Evolutionary conservation across 2,329 filamentous ascomycete genomes (phyloP).

Genomic region (Ophiocordyceps camponoti-saundersi): DNA sequence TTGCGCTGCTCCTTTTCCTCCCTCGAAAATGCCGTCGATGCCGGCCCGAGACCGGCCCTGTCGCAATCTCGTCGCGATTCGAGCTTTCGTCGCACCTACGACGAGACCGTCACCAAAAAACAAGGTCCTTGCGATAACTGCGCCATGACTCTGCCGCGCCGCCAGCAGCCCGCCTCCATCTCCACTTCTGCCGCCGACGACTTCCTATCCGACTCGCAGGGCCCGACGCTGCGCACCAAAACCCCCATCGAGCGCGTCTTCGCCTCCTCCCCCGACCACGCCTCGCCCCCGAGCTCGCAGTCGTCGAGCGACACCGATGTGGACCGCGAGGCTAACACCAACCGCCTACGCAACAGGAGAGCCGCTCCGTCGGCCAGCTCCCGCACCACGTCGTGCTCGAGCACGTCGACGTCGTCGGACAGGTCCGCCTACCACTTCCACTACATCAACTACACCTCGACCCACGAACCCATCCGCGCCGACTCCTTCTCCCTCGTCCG

Average conservation of each 20-base stretch:
- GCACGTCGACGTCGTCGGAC: slow-evolving; percentile 30
- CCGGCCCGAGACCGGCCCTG: slow-evolving; percentile 31
- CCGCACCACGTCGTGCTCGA: slow-evolving; percentile 32
- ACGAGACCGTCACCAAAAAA: slow-evolving; percentile 46
- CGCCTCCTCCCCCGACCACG: slow-evolving; percentile 23
- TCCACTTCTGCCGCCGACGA: slow-evolving; percentile 7
- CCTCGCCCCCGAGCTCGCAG: slow-evolving; percentile 35
- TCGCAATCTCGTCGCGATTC: slow-evolving; percentile 32
- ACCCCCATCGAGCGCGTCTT: slow-evolving; percentile 43
- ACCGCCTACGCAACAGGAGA: slow-evolving; percentile 21
- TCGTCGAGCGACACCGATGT: slow-evolving; percentile 33
- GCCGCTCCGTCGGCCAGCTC: slow-evolving; percentile 26
- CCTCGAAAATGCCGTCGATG: slow-evolving; percentile 31
- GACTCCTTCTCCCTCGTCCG: slow-evolving; percentile 51
- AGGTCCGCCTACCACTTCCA: slow-evolving; percentile 37
- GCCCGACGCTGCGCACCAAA: slow-evolving; percentile 41
- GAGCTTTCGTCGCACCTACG: slow-evolving; percentile 45
- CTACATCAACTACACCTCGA: slow-evolving; percentile 51
- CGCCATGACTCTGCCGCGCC: slow-evolving; percentile 42
- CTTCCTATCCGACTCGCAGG: slow-evolving; percentile 21
- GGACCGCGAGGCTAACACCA: slow-evolving; percentile 24
- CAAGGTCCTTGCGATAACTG: slow-evolving; percentile 53
- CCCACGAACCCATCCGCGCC: slow-evolving; percentile 43
- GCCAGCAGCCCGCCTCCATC: slow-evolving; percentile 9
- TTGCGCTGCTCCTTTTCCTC: slow-evolving; percentile 22